phyloP scores from a whole-genome alignment of 495 filamentous ascomycete genomes.

The Tuber microsphaerosporum region DNA sequence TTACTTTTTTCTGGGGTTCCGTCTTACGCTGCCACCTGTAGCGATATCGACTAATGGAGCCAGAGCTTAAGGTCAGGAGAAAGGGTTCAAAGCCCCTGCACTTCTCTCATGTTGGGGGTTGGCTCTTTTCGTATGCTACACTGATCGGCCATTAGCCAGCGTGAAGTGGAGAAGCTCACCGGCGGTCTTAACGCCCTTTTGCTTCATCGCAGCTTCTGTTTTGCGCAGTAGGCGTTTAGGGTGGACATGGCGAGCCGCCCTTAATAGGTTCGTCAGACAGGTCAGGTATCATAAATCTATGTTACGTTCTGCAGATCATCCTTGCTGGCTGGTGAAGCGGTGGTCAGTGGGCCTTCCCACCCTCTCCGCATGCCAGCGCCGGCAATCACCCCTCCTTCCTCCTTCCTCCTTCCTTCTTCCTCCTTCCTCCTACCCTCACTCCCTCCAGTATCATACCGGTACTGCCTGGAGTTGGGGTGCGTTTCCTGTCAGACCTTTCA shows the following conservation, averaged over 20 bases:
- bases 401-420: constrained; percentile 8
- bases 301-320: background rate
- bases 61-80: background rate
- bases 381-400: constrained; percentile 27
- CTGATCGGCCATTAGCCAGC: background rate
- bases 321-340: background rate
- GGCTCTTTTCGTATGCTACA: background rate
- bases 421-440: constrained; percentile 5
- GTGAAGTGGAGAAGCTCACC: background rate
- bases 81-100: background rate
- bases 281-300: background rate
- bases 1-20: background rate
- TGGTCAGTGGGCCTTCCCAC: background rate
- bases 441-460: background rate
- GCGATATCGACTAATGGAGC: background rate
- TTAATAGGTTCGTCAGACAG: background rate
- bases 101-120: background rate
- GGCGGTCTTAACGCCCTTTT: background rate
- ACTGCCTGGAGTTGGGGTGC: background rate
- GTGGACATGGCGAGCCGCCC: background rate
- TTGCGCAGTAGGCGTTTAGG: background rate
- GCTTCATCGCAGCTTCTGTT: background rate
- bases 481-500: constrained; percentile 12
- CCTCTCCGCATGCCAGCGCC: constrained; percentile 17
- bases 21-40: background rate